phyloP scores from a whole-genome alignment of 768 basidiomycete species.

The Termitomyces sp. region DNA sequence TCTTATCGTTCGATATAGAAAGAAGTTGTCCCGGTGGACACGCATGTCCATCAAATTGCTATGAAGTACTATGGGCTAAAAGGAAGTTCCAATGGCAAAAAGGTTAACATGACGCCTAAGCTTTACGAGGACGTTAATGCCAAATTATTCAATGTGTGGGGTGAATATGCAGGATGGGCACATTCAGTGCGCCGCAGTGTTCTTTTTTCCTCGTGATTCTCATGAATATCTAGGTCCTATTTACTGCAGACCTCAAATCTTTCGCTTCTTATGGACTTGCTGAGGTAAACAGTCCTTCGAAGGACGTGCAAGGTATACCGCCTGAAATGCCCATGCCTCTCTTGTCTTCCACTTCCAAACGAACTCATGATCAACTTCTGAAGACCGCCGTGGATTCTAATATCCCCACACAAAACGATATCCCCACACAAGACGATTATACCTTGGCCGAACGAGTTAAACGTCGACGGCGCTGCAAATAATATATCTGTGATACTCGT shows the following conservation, averaged over 20 bases:
- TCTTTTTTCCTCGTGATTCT: neutral
- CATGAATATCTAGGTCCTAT: constrained; percentile 46
- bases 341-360: constrained; percentile 24
- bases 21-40: constrained; percentile 91
- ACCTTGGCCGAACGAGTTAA: constrained; percentile 39
- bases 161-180: constrained; percentile 85
- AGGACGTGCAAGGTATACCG: constrained; percentile 3
- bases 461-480: constrained; percentile 24
- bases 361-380: constrained; percentile 14
- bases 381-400: neutral
- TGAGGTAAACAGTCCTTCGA: constrained; percentile 2
- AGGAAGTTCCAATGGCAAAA: constrained; percentile 27
- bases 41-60: constrained; percentile 90
- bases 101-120: constrained; percentile 65
- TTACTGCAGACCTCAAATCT: constrained; percentile 67
- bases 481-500: neutral
- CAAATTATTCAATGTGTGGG: constrained; percentile 66
- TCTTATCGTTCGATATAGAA: constrained; percentile 34
- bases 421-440: constrained; percentile 4
- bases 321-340: constrained; percentile 24
- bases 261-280: constrained; percentile 55
- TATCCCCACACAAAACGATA: neutral
- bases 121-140: constrained; percentile 68
- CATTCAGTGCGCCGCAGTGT: constrained; percentile 53
- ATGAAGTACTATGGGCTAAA: constrained; percentile 70